Evolutionary conservation across 2,329 filamentous ascomycete genomes (phyloP), one percentile per base, ranked within the genome.

Genomic region (Nannizzia gypsea): DNA sequence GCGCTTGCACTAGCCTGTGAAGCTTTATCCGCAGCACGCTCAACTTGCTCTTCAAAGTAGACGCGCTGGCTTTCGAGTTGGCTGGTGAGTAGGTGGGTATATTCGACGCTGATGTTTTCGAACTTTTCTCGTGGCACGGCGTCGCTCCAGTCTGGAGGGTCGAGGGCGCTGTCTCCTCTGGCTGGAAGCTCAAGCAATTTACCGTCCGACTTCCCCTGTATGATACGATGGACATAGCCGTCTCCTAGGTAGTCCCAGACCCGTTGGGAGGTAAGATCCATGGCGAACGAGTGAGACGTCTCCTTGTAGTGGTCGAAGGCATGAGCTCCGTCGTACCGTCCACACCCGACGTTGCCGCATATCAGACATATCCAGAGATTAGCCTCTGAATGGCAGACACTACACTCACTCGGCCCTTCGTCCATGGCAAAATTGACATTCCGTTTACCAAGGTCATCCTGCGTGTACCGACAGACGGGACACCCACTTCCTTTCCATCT

Each of bases 181-280:
- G 81, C 81, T 0, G 90, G 89, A n/a, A 96, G 80, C 72, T 97
- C 92, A 17, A 96, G 88, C 2, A 96, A 81, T 72, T 96, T 96
- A 24, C 89, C 89, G 71, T 96, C 90, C 8, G 89, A 86, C 76
- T 96, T 96, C 69, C 90, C 90, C 65, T 95, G 88, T 60, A 99
- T 95, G 57, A 97, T 83, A 8, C 93, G 86, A 73, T 99, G 93
- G 56, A 97, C 93, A 80, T 96, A 99, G 69, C 87, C 88, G 69
- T 99, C 93, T 3, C 89, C 90, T 0, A 89, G 89, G 65, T 99
- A 99, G 73, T 99, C 93, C 93, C 93, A 99, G 1, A 99, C 91
- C 67, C 96, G 87, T 71, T 99, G 92, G 0, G 90, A 95, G 63
- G 87, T 85, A 40, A 97, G 83, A 71, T 99, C 93, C 71, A 99